Conservation (phyloP, 176 grass and related monocot species). For the Poa pratensis region DNA sequence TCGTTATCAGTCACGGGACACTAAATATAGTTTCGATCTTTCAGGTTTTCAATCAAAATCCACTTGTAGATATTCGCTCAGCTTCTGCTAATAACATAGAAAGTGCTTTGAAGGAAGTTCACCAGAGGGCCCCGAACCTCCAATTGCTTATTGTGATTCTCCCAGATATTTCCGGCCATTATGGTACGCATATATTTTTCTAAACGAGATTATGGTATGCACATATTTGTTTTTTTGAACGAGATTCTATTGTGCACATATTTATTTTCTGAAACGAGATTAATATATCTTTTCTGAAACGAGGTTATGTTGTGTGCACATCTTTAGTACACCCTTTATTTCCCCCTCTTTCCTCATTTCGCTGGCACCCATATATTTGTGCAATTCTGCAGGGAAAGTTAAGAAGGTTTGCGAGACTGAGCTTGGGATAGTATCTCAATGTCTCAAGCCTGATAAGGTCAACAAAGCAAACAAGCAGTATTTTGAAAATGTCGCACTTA, state of each 20-base stretch:
- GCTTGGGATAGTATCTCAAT: constrained; percentile 83
- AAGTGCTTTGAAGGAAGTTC: constrained; percentile 50
- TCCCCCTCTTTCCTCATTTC: neutral
- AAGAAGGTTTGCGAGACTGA: constrained; percentile 84
- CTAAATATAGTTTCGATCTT: constrained; percentile 1
- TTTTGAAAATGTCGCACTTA: constrained; percentile 73
- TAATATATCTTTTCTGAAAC: neutral
- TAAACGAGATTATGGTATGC: neutral
- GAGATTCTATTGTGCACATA: constrained; percentile 43
- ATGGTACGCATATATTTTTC: neutral
- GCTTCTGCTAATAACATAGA: constrained; percentile 46
- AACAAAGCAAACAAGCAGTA: constrained; percentile 55
- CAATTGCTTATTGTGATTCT: constrained; percentile 74
- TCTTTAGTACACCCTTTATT: neutral
- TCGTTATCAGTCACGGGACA: neutral
- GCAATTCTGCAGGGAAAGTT: constrained; percentile 59
- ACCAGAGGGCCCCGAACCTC: constrained; percentile 33
- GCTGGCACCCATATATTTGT: constrained; percentile 11
- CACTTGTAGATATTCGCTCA: constrained; percentile 25
- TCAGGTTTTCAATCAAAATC: constrained; percentile 55
- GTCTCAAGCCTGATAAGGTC: constrained; percentile 47
- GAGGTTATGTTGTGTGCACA: neutral
- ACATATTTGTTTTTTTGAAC: neutral
- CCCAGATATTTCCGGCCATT: constrained; percentile 51
- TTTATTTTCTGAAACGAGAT: neutral